Evolutionary conservation across 768 basidiomycete species (phyloP).

Genomic region (Calocybe gangraenosa): DNA sequence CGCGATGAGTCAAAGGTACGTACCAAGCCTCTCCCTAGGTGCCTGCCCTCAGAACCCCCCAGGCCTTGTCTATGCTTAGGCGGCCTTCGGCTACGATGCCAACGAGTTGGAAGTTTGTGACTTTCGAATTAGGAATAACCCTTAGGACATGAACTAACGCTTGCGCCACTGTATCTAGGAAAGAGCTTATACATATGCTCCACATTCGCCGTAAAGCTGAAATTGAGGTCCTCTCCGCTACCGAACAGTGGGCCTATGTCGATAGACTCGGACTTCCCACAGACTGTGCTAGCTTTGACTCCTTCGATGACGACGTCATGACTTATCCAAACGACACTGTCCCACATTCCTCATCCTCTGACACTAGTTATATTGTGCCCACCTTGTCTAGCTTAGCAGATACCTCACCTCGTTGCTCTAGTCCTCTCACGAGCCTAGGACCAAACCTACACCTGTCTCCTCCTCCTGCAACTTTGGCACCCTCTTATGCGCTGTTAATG

Average conservation of each 20-base stretch:
- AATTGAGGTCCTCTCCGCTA: constrained; percentile 64
- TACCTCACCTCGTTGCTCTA: constrained; percentile 2
- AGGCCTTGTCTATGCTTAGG: constrained; percentile 66
- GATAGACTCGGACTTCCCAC: background rate
- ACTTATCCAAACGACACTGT: background rate
- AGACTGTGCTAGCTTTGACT: background rate
- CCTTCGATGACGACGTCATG: background rate
- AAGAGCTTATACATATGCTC: constrained; percentile 78
- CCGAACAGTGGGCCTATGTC: background rate
- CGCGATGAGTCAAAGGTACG: constrained; percentile 74
- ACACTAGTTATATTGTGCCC: background rate
- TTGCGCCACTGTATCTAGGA: constrained; percentile 38
- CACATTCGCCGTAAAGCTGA: constrained; percentile 87
- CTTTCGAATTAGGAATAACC: constrained; percentile 9
- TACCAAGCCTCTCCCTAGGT: background rate
- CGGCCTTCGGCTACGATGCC: constrained; percentile 42
- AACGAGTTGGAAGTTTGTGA: constrained; percentile 56
- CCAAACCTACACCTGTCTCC: background rate
- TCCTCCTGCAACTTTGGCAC: constrained; percentile 4
- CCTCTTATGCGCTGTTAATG: constrained; percentile 18
- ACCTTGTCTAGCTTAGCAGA: constrained; percentile 1
- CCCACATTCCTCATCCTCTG: constrained; percentile 1
- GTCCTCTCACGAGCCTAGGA: constrained; percentile 6
- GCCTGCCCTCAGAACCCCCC: background rate
- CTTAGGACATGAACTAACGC: constrained; percentile 3